Base-by-base conservation (phyloP, 805 yeast species). In the Barnettozyma sp. region DNA sequence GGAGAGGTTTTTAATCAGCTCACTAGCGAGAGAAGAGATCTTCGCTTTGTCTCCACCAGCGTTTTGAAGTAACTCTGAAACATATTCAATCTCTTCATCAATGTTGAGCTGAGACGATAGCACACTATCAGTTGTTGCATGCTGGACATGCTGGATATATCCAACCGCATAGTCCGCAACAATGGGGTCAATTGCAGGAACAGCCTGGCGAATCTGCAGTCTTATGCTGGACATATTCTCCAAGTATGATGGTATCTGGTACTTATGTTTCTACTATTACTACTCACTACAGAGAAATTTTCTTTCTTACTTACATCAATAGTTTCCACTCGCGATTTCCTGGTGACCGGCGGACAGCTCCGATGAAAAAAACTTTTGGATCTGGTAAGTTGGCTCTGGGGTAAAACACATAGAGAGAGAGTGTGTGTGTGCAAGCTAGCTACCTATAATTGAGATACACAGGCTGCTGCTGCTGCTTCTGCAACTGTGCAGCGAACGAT, bases 141-240 rank as follows among this genome's bases (percentile, higher is more conserved):
- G 68, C n/a, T 86, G 76, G 14, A 92, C 63, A 62, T 87, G 88
- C 40, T 81, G 79, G 36, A 86, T 81, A 50, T 88, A 92, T 1
- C 98, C 98, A 25, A 81, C 80, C 4, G 95, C 94, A 56, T 92
- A 92, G 43, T 87, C 92, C 11, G 68, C 71, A 14, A 92, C 95
- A 9, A 87, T 76, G 1, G 88, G 79, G 52, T 92, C 98, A 30
- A 92, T 71, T 0, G 82, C 67, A 3, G 95, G 88, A 4, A 79
- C 92, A 0, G 95, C 90, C 57, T 81, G 84, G 42, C 95, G 81
- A 7, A 88, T 77, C 54, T 82, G 86, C 3, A 65, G 48, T 18
- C 68, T 64, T 26, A 65, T 50, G 33, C 62, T 62, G 4, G 68
- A 54, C 66, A 62, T 62, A 11, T 3, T 26, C 16, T 12, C 9